Evolutionary conservation across 1,139 yeast genomes (phyloP), one percentile per base, ranked within the genome.

Genomic region (Yamadazyma dendronema): DNA sequence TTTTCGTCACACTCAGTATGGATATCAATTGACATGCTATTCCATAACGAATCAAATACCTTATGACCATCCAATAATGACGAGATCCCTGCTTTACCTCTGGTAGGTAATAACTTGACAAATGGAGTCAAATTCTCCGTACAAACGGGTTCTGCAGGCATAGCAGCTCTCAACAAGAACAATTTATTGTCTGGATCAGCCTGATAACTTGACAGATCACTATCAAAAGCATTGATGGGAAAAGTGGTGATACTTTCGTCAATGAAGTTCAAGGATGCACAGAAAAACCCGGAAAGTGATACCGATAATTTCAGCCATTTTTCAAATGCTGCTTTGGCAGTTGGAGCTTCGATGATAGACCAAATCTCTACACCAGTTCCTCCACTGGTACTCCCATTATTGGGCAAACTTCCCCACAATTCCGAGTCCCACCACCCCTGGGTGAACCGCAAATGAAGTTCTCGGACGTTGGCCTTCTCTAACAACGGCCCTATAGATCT

Each of bases 371-470:
- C 96, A 24, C 99, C 99, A 3, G 94, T 85, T 2, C 98, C 98
- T 16, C 98, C 98, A 37, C 90, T 74, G 39, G 63, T 67, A 10
- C 61, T 54, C 0, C 99, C 99, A 48, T 78, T 65, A 34, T 67
- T 64, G 0, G 97, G 97, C 35, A 87, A 70, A 33, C 72, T 65
- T 0, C 98, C 98, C 95, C 97, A 92, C 5, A 75, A 65, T 42
- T 84, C 87, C 0, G 90, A 69, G 53, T 92, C 96, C 95, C 97
- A 92, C 83, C 92, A 85, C 1, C 98, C 99, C 56, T 88, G 95
- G 1, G 95, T 79, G 56, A 94, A 90, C 35, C 97, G 64, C 41
- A 92, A 64, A 57, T 87, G 96, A 35, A 94, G 66, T 49, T 87
- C 92, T 39, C 85, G 68, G 0, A 95, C 77, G 42, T 75, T 72